Evolutionary conservation across 768 basidiomycete genomes (phyloP).

Genomic region (Hericium alpestre): DNA sequence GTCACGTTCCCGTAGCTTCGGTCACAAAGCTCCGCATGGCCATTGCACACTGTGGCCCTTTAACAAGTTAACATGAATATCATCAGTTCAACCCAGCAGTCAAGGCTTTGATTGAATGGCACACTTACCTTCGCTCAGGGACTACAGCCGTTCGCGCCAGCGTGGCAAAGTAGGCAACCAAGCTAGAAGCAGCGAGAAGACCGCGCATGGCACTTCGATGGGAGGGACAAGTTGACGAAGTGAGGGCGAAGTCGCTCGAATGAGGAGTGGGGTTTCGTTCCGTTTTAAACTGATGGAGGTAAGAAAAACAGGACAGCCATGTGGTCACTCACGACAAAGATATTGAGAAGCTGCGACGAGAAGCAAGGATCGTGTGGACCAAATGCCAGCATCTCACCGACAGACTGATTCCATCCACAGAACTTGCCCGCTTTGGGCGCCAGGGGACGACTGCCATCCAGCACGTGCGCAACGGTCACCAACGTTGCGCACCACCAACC

Average conservation of each 20-base stretch:
- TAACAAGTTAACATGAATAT: not conserved
- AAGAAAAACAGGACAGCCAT: not conserved
- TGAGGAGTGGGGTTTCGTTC: no score
- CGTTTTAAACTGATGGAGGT: not conserved
- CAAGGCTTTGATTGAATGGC: not conserved
- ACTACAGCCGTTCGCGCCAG: not conserved
- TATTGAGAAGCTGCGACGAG: not conserved
- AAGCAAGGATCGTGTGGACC: not conserved
- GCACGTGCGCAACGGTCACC: not conserved
- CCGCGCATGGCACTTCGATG: not conserved
- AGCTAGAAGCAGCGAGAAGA: not conserved
- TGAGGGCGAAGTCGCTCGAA: no score
- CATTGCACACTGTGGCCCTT: conserved; percentile 43
- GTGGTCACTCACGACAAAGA: not conserved
- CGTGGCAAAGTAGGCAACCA: not conserved
- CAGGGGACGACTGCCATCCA: not conserved
- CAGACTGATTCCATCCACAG: not conserved
- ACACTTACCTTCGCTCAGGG: not conserved
- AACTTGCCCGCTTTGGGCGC: not conserved
- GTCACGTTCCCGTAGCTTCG: conserved; percentile 40
- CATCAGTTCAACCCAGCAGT: not conserved
- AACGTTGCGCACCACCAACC: no score
- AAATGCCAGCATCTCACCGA: not conserved
- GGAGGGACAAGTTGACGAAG: no score
- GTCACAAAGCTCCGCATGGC: conserved; percentile 50